Conservation (phyloP, 192 early-diverging fungal species). For the Coemansia nantahalensis region DNA sequence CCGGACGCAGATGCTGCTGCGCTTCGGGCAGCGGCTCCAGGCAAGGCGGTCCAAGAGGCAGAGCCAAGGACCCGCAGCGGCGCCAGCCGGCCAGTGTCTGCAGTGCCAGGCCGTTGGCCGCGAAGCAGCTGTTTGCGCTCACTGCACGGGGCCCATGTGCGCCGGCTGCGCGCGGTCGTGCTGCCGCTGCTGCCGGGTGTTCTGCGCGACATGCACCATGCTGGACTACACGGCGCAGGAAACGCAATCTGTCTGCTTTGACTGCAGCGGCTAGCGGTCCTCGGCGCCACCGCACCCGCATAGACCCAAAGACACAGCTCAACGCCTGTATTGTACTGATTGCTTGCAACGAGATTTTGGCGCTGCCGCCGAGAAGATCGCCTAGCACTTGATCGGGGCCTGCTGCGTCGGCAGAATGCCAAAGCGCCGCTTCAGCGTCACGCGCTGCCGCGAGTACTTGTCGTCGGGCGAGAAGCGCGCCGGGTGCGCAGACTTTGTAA, state of each 20-base stretch:
- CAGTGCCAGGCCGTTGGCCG: conserved; percentile 18
- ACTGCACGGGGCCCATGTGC: conserved; percentile 30
- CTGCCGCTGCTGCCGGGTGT: conserved; percentile 28
- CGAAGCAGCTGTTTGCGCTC: conserved; percentile 23
- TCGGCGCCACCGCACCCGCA: too few relatives aligned
- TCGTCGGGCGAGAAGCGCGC: conserved; percentile 99
- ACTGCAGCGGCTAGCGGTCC: conserved; percentile 36
- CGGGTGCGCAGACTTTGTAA: conserved; percentile 97
- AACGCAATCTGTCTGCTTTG: conserved; percentile 43
- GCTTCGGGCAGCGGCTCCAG: conserved; percentile 39
- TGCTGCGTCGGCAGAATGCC: conserved; percentile 78
- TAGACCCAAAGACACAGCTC: not conserved
- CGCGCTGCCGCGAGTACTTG: conserved; percentile 97
- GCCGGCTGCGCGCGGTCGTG: conserved; percentile 25
- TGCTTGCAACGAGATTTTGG: too few relatives aligned
- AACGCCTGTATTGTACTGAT: too few relatives aligned
- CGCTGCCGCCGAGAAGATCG: too few relatives aligned
- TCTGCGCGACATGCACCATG: conserved; percentile 42
- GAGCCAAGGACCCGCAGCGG: not conserved
- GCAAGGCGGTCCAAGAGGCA: conserved; percentile 1
- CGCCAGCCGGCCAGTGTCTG: conserved; percentile 9
- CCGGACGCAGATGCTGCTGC: conserved; percentile 39
- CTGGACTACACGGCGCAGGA: conserved; percentile 45
- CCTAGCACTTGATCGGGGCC: conserved; percentile 35
- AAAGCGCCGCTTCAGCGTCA: conserved; percentile 94